These are phyloP conservation scores for Isatis tinctoria DNA, from an alignment of 345 rosid genomes.

Conservation along the genomic window DNA sequence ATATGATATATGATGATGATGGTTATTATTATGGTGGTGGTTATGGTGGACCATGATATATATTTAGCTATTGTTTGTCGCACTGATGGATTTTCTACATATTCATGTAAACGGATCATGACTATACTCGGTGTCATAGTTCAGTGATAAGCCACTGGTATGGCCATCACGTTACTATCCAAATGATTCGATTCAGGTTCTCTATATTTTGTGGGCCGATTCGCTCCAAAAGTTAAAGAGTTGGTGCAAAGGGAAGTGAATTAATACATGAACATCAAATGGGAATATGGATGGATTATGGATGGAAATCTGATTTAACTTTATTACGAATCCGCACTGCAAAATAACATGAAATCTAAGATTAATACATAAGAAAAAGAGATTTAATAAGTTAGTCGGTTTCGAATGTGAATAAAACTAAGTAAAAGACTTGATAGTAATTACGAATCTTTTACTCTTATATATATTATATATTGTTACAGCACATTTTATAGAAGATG, in stretches of 20 bases:
- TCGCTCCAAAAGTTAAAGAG: not conserved
- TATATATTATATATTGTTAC: not conserved
- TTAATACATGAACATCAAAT: not conserved
- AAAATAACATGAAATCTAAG: not conserved
- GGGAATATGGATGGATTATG: not conserved
- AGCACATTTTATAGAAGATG: not conserved
- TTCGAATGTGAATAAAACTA: not conserved
- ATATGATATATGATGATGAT: slow-evolving; percentile 24
- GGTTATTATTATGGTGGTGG: slow-evolving; percentile 17
- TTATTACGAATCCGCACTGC: not conserved
- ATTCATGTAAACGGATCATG: not conserved
- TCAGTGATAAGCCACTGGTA: slow-evolving; percentile 13
- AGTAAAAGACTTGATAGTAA: not conserved
- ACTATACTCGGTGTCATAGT: slow-evolving; percentile 8
- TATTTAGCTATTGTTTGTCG: slow-evolving; percentile 13
- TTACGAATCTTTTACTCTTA: not conserved
- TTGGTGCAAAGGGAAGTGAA: not conserved
- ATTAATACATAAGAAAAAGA: not conserved
- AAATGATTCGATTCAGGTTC: slow-evolving; percentile 13
- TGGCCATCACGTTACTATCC: slow-evolving; percentile 5
- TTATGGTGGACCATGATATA: slow-evolving; percentile 27
- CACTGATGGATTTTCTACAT: slow-evolving; percentile 2
- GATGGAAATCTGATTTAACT: not conserved
- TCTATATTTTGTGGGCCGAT: not conserved
- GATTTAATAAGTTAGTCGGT: not conserved